Evolutionary conservation across 148 eudicot species (phyloP).

Genomic region (Heliamphora exappendiculata): DNA sequence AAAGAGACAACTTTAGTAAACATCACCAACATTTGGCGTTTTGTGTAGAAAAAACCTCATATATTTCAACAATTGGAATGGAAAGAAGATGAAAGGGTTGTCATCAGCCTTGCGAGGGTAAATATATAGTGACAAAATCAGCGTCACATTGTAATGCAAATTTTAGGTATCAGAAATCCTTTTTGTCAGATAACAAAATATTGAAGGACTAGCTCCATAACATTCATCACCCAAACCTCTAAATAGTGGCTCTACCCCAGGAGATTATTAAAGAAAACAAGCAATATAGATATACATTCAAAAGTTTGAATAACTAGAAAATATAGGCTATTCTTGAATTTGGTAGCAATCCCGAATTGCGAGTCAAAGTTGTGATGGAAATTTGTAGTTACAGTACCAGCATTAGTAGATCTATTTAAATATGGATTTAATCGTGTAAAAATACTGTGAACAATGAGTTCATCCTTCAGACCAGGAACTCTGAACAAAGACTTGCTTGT

Average conservation of each 20-base stretch:
- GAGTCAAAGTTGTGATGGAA: neutral
- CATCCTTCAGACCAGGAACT: neutral
- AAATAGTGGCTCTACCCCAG: neutral
- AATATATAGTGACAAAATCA: neutral
- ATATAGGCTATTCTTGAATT: neutral
- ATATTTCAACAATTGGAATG: neutral
- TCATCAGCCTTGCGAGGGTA: neutral
- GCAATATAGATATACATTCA: neutral
- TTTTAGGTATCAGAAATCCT: neutral
- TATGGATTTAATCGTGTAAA: neutral
- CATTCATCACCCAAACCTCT: neutral
- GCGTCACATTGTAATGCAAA: neutral
- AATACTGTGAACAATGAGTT: neutral
- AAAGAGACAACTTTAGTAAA: neutral
- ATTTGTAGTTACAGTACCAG: neutral
- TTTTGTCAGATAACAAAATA: neutral
- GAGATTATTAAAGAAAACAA: neutral
- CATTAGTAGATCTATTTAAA: neutral
- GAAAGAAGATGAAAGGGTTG: neutral
- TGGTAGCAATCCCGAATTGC: neutral
- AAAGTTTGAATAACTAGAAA: neutral
- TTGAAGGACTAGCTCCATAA: neutral
- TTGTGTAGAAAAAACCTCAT: neutral
- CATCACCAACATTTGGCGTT: neutral
- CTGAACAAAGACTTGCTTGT: neutral